These are phyloP conservation scores for Mycosphaerella sp. DNA, from an alignment of 2,329 filamentous ascomycete genomes.

Conservation along the genomic window DNA sequence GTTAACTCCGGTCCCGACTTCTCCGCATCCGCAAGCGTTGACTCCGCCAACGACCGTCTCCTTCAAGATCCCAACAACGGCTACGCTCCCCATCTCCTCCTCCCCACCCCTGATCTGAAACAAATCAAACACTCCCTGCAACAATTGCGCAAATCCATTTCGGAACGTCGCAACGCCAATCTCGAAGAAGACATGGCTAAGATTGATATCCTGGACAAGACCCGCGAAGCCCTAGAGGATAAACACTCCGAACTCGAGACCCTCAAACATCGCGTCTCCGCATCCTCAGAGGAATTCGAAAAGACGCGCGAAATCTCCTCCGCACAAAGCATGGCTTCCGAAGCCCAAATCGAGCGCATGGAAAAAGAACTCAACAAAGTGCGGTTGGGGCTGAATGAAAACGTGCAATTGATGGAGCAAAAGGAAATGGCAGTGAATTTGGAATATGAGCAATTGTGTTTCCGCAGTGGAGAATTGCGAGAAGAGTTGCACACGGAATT, in stretches of 20 bases:
- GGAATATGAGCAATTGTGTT: constrained; percentile 92
- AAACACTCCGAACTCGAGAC: constrained; percentile 89
- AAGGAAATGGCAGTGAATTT: constrained; percentile 95
- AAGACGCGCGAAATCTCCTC: constrained; percentile 76
- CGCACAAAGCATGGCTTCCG: constrained; percentile 79
- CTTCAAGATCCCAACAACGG: constrained; percentile 75
- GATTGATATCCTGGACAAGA: constrained; percentile 84
- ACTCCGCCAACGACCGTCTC: constrained; percentile 58
- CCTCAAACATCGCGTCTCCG: constrained; percentile 77
- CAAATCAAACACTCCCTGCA: constrained; percentile 77
- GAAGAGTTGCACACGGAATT: constrained; percentile 98
- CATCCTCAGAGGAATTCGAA: constrained; percentile 89
- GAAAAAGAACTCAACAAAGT: constrained; percentile 96
- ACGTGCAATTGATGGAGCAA: constrained; percentile 86
- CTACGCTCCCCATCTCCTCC: constrained; percentile 81
- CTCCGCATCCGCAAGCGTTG: constrained; percentile 41
- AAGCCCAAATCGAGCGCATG: constrained; percentile 96
- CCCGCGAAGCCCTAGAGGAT: constrained; percentile 95
- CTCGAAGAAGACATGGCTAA: constrained; percentile 92
- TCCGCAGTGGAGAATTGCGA: constrained; percentile 73
- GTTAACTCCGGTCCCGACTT: constrained; percentile 75
- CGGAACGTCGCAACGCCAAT: constrained; percentile 73
- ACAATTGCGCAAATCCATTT: constrained; percentile 77
- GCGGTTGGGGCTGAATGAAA: constrained; percentile 74
- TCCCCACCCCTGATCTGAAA: constrained; percentile 82